phyloP scores from a whole-genome alignment of 257 asterid genomes.

The Craterostigma plantagineum region DNA sequence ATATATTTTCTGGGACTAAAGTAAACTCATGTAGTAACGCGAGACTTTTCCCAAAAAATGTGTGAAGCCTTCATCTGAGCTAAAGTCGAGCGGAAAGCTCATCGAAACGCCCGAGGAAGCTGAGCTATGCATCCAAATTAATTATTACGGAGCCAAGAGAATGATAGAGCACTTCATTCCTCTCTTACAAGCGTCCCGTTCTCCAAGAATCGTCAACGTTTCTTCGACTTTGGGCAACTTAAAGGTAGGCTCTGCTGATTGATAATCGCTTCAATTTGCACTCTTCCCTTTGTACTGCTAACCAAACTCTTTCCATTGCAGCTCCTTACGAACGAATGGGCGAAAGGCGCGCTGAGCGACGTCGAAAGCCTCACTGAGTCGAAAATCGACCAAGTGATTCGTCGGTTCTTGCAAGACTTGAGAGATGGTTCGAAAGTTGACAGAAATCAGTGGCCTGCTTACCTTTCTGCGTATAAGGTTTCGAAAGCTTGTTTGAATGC shows the following conservation, averaged over 20 bases:
- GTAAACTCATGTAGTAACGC: too few relatives aligned
- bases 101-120: conserved; percentile 12
- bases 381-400: conserved; percentile 19
- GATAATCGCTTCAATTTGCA: too few relatives aligned
- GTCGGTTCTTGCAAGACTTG: conserved; percentile 19
- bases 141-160: conserved; percentile 24
- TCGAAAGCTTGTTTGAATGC: conserved; percentile 34
- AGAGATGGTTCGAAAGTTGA: conserved; percentile 10
- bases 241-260: too few relatives aligned
- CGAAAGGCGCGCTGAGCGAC: conserved; percentile 12
- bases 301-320: too few relatives aligned
- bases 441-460: conserved; percentile 24
- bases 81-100: conserved; percentile 4
- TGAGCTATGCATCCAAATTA: conserved; percentile 12
- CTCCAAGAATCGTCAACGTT: conserved; percentile 22
- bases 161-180: conserved; percentile 16
- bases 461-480: conserved; percentile 14
- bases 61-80: conserved; percentile 6
- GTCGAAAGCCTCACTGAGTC: conserved; percentile 18
- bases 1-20: too few relatives aligned
- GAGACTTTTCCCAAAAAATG: too few relatives aligned
- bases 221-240: conserved; percentile 14
- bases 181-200: conserved; percentile 15
- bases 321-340: conserved; percentile 19
- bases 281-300: too few relatives aligned